Evolutionary conservation across 129 eudicot genomes (phyloP), one percentile per base, ranked within the genome.

Genomic region (Silybum marianum): DNA sequence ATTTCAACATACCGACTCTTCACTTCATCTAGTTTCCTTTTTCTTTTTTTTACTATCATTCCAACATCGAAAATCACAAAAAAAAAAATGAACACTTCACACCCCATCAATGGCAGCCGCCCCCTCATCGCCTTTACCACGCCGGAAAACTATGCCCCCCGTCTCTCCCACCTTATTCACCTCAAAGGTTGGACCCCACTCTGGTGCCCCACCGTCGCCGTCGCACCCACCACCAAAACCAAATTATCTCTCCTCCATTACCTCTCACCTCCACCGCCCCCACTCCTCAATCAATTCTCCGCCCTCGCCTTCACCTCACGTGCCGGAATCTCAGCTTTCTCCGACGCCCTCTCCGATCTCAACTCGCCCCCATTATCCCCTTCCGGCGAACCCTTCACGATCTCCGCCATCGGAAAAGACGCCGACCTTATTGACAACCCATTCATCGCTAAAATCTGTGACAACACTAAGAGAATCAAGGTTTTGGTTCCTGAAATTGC

Each of bases 221-320:
- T 92, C 34, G 85, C 80, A 60, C 80, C 97, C 86, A 94, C 97
- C 67, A 63, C 90, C 28, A 72, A 84, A 44, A 92, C 96, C 82
- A 76, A 86, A 22, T 82, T 93, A 51, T 48, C 89, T 39, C 77
- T 94, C 84, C 93, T 71, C 51, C 91, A 26, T 48, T 82, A 81
- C 39, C 77, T 72, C 74, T 76, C 71, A 2, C 77, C 77, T 34
- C 72, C 71, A 26, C 19, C 46, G 11, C 69, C 86, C 39, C 77
- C 36, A 32, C 36, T 68, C 4, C 87, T 94, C 72, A 72, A 84
- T 40, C 67, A 68, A 9, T 92, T 89, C 90, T 90, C 97, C 60
- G 93, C 96, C 89, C n/a, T 92, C 74, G 97, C 94, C 4, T 95
- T 92, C 94, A 92, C 97, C 34, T 95, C 96, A 28, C 84, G 96